Evolutionary conservation across 768 basidiomycete species (phyloP), one percentile per base, ranked within the genome.

Genomic region (Botryobasidium botryosum): DNA sequence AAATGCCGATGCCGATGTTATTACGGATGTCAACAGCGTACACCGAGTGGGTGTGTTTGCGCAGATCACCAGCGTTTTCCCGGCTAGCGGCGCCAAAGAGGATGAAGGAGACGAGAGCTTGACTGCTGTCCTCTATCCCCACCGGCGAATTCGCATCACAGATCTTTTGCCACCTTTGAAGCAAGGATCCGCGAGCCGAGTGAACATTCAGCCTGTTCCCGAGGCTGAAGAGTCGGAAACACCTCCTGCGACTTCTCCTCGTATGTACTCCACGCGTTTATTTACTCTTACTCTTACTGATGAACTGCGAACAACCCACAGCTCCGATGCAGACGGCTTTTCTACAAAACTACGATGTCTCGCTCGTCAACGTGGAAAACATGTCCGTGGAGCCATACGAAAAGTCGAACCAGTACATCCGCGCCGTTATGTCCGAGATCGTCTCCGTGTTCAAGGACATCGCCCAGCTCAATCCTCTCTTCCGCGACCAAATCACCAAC

Each of bases 371-470:
- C 50, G 79, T 94, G 26, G 75, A 77, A 23, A 96, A 96, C 57
- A 71, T 94, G 39, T 57, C 62, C 23, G 80, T 85, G 4, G 73
- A 79, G 50, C 75, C 86, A 0, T 91, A 80, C 67, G 76, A 79
- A 65, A 86, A 91, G 59, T 85, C 90, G 59, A 79, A 90, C 62
- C 90, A 94, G 59, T 82, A 91, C 60, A 79, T 92, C 53, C 82
- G 88, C 23, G 92, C 92, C 3, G 84, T 94, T 62, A 91, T 88
- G 75, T 79, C 80, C 35, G 92, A 97, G 62, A 87, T 97, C 48
- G 82, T 97, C 52, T 80, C 83, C 36, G 87, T 91, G 31, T 96
- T 97, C 74, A 97, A 97, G 67, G 91, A 96, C 57, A 94, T 97
- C 48, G 91, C 91, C 0, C 86, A 91, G 59, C 72, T 96, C 35